These are phyloP conservation scores for Pseudopyricularia cyperi DNA, from an alignment of 2,329 filamentous ascomycete species.

Conservation along the genomic window DNA sequence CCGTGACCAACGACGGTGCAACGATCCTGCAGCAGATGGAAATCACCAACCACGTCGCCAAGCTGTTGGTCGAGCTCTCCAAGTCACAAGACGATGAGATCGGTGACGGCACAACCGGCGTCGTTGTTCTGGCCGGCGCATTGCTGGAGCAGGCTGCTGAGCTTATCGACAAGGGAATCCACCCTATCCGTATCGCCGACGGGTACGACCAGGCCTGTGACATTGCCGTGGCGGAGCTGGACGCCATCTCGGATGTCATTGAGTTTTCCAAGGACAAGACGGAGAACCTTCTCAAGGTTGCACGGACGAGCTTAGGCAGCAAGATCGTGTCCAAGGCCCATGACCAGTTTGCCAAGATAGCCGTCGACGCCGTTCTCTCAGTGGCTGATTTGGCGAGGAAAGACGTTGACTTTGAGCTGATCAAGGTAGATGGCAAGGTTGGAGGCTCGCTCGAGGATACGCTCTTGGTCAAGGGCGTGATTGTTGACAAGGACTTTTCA, in stretches of 20 bases:
- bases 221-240: conserved; percentile 83
- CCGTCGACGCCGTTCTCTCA: conserved; percentile 90
- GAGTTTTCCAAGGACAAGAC: conserved; percentile 71
- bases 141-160: conserved; percentile 93
- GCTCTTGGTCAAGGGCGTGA: conserved; percentile 90
- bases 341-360: conserved; percentile 95
- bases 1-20: conserved; percentile 96
- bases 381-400: conserved; percentile 92
- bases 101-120: conserved; percentile 93
- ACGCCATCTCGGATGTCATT: conserved; percentile 85
- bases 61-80: conserved; percentile 89
- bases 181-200: conserved; percentile 96
- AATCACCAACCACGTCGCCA: conserved; percentile 95
- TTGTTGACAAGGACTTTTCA: conserved; percentile 99
- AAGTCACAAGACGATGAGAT: conserved; percentile 99
- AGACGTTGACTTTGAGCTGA: conserved; percentile 97
- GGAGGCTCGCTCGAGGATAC: conserved; percentile 89
- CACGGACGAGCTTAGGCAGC: conserved; percentile 88
- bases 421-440: conserved; percentile 98
- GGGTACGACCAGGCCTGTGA: conserved; percentile 97
- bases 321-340: conserved; percentile 99
- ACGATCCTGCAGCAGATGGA: conserved; percentile 98
- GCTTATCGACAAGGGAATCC: conserved; percentile 98
- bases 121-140: conserved; percentile 89
- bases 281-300: conserved; percentile 82